Base-by-base conservation (phyloP, 495 filamentous ascomycete genomes). In the Trichoderma asperelloides region DNA sequence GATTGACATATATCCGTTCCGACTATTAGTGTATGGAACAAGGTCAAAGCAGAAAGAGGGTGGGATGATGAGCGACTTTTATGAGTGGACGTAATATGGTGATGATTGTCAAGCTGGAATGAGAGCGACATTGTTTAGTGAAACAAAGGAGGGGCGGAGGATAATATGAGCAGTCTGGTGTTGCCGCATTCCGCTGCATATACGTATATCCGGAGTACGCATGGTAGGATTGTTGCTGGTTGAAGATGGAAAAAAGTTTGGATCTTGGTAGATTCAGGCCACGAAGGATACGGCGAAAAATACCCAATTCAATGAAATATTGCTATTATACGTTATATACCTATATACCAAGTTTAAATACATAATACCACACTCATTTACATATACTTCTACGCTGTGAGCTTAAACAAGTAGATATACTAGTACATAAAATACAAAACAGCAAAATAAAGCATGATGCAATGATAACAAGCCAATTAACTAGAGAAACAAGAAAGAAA, bases 341-440 rank as follows among this genome's bases (percentile, higher is more conserved):
- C 5, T 55, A 30, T 55, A 60, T 51, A 23, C n/a, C 47, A 51
- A 51, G n/a, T 4, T 51, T 51, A 9, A 51, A 51, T 51, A 51
- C 47, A 51, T 60, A 30, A 60, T 60, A 18, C 55, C 25, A 30
- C 55, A 30, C 55, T 60, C 55, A 60, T 60, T 60, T 60, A 60
- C 55, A 15, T 47, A 12, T 11, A n/a, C 15, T 47, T n/a, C n/a
- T 7, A 47, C 4, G 15, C 43, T 47, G 4, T 47, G 13, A 16
- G 43, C 43, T 15, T 15, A 47, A 7, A n/a, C 9, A 27, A 30
- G 16, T 15, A 2, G 47, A 51, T 4, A 47, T 47, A n/a, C 43
- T 13, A 47, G 16, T n/a, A 18, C 18, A 45, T 18, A 45, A 5
- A 45, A 45, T 45, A 12, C 41, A 45, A 45, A 18, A 45, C 41